A percentile compares a stretch with the other conserved stretches of the same genome.
Conservation (phyloP, 2,329 filamentous ascomycete genomes). For the Aspergillus candidus region DNA sequence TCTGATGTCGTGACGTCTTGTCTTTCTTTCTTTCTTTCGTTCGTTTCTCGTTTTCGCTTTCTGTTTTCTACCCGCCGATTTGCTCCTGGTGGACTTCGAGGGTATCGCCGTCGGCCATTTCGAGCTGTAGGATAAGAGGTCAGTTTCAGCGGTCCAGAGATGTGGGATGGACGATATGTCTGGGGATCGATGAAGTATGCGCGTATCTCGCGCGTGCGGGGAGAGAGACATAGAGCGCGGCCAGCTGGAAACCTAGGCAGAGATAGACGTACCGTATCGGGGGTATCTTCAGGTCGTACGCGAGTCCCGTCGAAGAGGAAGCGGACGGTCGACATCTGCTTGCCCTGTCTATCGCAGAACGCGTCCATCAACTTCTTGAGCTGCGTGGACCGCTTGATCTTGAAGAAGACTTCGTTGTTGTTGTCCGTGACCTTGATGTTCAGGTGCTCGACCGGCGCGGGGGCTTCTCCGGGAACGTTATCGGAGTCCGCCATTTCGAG, state of each 20-base stretch:
- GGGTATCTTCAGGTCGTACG: constrained; percentile 82
- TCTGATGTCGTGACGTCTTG: constrained; percentile 5
- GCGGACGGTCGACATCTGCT: constrained; percentile 73
- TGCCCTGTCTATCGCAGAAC: constrained; percentile 94
- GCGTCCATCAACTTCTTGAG: constrained; percentile 98
- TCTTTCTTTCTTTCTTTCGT: background rate
- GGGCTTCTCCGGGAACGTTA: constrained; percentile 14
- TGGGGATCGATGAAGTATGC: too few species aligned
- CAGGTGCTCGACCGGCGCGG: constrained; percentile 66
- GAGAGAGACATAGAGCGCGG: constrained; percentile 1
- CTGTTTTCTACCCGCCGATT: constrained; percentile 61
- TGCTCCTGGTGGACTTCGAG: constrained; percentile 98
- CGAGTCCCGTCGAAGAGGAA: constrained; percentile 96
- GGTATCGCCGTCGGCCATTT: constrained; percentile 94
- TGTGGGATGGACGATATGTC: too few species aligned
- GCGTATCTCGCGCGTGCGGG: background rate
- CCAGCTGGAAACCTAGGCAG: background rate
- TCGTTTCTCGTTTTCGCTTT: background rate
- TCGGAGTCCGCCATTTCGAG: constrained; percentile 39
- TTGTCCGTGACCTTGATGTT: constrained; percentile 99
- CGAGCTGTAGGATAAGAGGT: constrained; percentile 57
- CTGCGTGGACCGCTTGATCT: constrained; percentile 95
- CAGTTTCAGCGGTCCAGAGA: background rate
- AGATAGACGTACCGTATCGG: constrained; percentile 70
- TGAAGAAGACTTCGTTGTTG: constrained; percentile 99